These are phyloP conservation scores for Zasmidium angulare DNA, from an alignment of 2,329 filamentous ascomycete genomes.

Conservation along the genomic window DNA sequence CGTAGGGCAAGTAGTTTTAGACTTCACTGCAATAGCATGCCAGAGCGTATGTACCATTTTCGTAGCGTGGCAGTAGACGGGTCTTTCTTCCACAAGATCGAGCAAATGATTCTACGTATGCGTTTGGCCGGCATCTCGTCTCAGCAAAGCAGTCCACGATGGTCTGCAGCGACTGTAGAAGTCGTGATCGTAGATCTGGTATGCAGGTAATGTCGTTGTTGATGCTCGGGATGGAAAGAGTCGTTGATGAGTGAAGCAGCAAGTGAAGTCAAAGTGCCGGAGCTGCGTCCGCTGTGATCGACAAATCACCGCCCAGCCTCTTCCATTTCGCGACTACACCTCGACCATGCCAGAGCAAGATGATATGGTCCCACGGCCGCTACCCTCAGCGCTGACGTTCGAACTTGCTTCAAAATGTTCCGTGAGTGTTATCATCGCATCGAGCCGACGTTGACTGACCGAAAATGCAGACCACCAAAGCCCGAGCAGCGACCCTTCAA, in stretches of 20 bases:
- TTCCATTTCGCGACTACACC: background rate
- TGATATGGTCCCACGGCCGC: conserved; percentile 23
- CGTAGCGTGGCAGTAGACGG: no score
- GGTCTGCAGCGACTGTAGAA: no score
- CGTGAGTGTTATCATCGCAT: conserved; percentile 52
- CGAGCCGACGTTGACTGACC: conserved; percentile 5
- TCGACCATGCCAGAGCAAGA: conserved; percentile 20
- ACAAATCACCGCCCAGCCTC: background rate
- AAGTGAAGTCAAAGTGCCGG: background rate
- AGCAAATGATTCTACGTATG: no score
- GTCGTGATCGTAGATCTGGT: no score
- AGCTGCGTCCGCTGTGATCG: background rate
- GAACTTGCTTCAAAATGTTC: conserved; percentile 77
- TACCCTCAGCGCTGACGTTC: conserved; percentile 67
- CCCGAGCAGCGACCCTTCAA: conserved; percentile 80
- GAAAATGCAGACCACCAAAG: conserved; percentile 77
- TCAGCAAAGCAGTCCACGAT: no score
- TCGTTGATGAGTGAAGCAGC: background rate
- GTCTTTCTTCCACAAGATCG: no score
- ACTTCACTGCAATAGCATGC: no score
- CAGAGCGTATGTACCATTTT: no score
- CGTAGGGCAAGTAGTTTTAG: no score
- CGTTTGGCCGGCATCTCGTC: no score
- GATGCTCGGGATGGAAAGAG: no score
- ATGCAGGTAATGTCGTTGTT: no score